Evolutionary conservation across 2,329 filamentous ascomycete genomes (phyloP), one percentile per base, ranked within the genome.

Genomic region (Intubia oerlemansii): DNA sequence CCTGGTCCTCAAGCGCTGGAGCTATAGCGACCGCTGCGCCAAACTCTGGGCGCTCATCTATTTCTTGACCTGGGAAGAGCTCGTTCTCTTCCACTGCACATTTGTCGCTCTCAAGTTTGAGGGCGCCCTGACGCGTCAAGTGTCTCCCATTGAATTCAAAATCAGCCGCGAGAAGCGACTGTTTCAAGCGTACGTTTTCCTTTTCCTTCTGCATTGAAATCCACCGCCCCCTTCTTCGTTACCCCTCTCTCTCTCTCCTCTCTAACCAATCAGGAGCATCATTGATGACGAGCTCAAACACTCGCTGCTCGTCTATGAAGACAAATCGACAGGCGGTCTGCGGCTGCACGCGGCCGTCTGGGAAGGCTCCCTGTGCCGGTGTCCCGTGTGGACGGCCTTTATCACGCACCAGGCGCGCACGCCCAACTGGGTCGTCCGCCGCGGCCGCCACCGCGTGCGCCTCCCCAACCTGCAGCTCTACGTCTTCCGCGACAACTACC

Each of bases 311-410:
- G 57, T 72, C 2, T 63, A 59, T 32, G 46, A 60, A 34, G 66
- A 73, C 37, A 28, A 37, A 2, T 45, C 52, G 15, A 62, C 57
- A 2, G 45, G 49, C 8, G 57, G 56, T 3, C 32, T 62, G 3
- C 58, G 67, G 10, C 55, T 73, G 1, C 64, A 69, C 27, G 61
- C 63, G 10, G 53, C 60, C 2, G 56, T 66, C 0, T 58, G 54
- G 51, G 56, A 60, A n/a, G 66, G 63, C 3, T 55, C 59, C 29
- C 41, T 68, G 28, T 51, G 49, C 17, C 50, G 51, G 28, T 67
- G 62, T 38, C 67, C 66, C 2, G 54, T 73, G 7, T 73, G 67
- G 67, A 72, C 66, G 3, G 66, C 66, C 3, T 73, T 73, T 39
- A 48, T 70, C 15, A 66, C 63, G 2, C 51, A 60, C 28, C 56